Conservation (phyloP, 164 flowering plant species). For the Saururus chinensis region DNA sequence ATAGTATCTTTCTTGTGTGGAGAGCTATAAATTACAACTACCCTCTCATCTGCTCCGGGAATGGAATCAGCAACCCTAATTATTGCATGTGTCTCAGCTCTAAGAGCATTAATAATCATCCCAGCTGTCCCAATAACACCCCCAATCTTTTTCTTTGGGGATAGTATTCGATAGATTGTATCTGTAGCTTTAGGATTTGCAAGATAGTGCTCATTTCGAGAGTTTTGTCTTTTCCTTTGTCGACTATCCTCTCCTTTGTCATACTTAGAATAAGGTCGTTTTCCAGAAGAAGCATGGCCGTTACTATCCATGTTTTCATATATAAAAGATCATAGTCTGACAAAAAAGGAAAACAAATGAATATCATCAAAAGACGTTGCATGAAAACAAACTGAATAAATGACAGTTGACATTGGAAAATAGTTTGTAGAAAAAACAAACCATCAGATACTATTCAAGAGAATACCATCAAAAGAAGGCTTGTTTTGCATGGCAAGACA, state of each 20-base stretch:
- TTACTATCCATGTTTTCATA: conserved; percentile 37
- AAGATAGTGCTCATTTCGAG: conserved; percentile 19
- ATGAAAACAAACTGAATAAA: no score
- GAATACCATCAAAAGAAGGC: no score
- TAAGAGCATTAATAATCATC: conserved; percentile 41
- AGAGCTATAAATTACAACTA: conserved; percentile 46
- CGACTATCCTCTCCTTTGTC: conserved; percentile 29
- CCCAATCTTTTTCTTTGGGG: conserved; percentile 54
- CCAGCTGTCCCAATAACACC: conserved; percentile 77
- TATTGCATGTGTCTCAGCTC: conserved; percentile 62
- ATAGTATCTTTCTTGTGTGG: conserved; percentile 16
- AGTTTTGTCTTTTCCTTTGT: conserved; percentile 23
- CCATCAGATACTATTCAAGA: no score
- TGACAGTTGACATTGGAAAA: no score
- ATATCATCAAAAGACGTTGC: no score
- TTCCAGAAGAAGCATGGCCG: conserved; percentile 21
- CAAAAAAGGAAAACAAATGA: no score
- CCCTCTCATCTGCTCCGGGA: conserved; percentile 67
- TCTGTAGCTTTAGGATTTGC: conserved; percentile 27
- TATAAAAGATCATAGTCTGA: conserved; percentile 1
- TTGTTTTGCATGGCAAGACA: no score
- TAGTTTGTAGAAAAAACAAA: no score
- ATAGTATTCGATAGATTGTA: conserved; percentile 55
- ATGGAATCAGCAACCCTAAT: conserved; percentile 61
- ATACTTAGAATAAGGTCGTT: conserved; percentile 26